Base-by-base conservation (phyloP, 805 yeast species). In the Saccharomyces jurei region DNA sequence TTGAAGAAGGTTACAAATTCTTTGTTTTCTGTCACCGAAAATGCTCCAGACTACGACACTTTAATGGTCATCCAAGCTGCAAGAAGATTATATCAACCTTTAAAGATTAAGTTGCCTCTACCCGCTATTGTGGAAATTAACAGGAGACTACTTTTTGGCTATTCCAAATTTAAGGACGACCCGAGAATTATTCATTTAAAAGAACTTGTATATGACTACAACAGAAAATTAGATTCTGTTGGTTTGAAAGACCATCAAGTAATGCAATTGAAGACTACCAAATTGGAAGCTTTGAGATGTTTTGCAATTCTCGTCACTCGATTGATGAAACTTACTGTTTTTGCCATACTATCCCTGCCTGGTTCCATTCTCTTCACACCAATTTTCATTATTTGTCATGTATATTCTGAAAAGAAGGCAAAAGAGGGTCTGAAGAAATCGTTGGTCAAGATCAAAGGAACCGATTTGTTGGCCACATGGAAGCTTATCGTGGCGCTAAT, bases 401-500 rank as follows among this genome's bases (percentile, higher is more conserved):
- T 71, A 29, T 85, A 88, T 54, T 85, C 96, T 13, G 80, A 76
- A 56, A 75, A 76, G 58, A 90, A 91, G 71, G 89, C 91, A 46
- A 75, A 71, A 56, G 79, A 82, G 41, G 98, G 98, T 0, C 75
- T 92, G 56, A 90, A 89, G n/a, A 86, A 80, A n/a, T 89, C 97
- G 0, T 79, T 88, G 1, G 99, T 92, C 17, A 92, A 92, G 67
- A 84, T 92, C 58, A 83, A 84, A 67, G 98, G 96, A 13, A 82
- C 81, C 51, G 99, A 92, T 68, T 95, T 92, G 46, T 76, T 92
- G 53, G 97, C 97, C 2, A 89, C 97, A 1, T 92, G 99, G 99
- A 92, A 92, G 70, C 81, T 92, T 49, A 77, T 91, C 56, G 88
- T 91, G 26, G 83, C 92, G 17, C 77, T 92, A 72, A 86, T 89